Base-by-base conservation (phyloP, 371 early-diverging fungal genomes). In the Saksenaea vasiformis region DNA sequence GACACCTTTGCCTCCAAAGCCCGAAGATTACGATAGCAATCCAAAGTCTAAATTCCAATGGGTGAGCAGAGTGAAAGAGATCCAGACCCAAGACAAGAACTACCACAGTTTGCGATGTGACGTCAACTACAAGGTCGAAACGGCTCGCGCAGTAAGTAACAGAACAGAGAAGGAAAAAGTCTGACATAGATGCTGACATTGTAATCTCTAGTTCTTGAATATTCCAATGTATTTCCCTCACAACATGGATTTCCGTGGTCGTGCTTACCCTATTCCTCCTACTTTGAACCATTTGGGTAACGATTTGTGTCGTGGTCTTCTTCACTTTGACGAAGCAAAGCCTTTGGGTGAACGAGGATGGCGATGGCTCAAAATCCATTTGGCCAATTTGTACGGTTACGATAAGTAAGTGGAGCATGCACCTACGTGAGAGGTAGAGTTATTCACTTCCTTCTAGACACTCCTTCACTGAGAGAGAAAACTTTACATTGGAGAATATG, bases 231-330 rank as follows among this genome's bases (percentile, higher is more conserved):
- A 90, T 74, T 98, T 98, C 80, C 99, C 99, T 14, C 99, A 98
- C 78, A 95, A 96, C 69, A 72, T 98, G 67, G 99, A 98, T 80
- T 98, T 98, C 87, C 90, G 99, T 63, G 99, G 99, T 24, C 91
- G 99, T 61, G 98, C 98, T 3, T 98, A 98, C 69, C 98, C 99
- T 37, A 95, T 98, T 44, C 96, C 99, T 26, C 90, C 94, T 3
- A 90, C 93, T 59, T 88, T 98, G 57, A 98, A 96, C 80, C 98
- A 98, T 74, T 87, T 98, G 31, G 97, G 98, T 56, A 93, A 95
- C 71, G 99, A 98, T 84, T 72, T 98, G 60, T 95, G 96, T 65
- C 92, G 99, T 72, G 96, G 97, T 22, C 71, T 98, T 56, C 85
- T 98, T 13, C 64, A 80, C 55, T 98, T 98, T 78, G 88, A 87